These are phyloP conservation scores for Pseudopediastrum boryanum DNA, from an alignment of 139 green algal genomes.

Conservation along the genomic window DNA sequence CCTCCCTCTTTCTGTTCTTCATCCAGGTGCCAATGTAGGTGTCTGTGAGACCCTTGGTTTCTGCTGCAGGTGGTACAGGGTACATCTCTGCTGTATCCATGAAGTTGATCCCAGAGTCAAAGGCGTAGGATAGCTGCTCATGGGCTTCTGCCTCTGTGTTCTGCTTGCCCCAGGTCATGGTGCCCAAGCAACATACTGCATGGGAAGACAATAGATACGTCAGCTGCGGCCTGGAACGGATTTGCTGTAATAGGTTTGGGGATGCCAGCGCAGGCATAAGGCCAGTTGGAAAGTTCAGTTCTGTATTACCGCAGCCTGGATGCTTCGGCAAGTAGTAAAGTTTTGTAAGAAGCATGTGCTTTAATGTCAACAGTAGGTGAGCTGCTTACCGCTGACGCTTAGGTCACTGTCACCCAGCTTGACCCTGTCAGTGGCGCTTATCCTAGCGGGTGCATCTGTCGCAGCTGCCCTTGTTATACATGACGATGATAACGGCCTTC, in stretches of 20 bases:
- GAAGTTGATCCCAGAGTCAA: slow-evolving; percentile 83
- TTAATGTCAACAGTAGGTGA: too few relatives aligned
- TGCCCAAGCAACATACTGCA: slow-evolving; percentile 69
- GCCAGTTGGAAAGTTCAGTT: neutral
- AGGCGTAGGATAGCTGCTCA: slow-evolving; percentile 46
- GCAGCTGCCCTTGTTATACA: too few relatives aligned
- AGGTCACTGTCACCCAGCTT: slow-evolving; percentile 48
- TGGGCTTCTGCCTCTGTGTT: slow-evolving; percentile 48
- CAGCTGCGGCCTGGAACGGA: too few relatives aligned
- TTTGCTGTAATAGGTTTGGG: too few relatives aligned
- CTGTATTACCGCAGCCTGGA: neutral
- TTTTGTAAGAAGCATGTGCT: neutral
- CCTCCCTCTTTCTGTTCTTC: slow-evolving; percentile 64
- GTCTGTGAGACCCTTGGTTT: slow-evolving; percentile 83
- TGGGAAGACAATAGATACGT: neutral
- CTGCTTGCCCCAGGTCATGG: slow-evolving; percentile 89
- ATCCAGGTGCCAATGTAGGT: slow-evolving; percentile 87
- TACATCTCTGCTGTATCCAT: slow-evolving; percentile 90
- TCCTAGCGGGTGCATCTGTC: too few relatives aligned
- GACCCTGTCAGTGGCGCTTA: slow-evolving; percentile 33
- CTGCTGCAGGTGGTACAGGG: slow-evolving; percentile 62
- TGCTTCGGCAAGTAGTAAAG: neutral
- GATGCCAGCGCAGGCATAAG: too few relatives aligned
- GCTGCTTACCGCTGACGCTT: slow-evolving; percentile 29
- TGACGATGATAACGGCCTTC: too few relatives aligned